Evolutionary conservation across 2,329 filamentous ascomycete genomes (phyloP).

Genomic region (Raffaelea deltoideospora): DNA sequence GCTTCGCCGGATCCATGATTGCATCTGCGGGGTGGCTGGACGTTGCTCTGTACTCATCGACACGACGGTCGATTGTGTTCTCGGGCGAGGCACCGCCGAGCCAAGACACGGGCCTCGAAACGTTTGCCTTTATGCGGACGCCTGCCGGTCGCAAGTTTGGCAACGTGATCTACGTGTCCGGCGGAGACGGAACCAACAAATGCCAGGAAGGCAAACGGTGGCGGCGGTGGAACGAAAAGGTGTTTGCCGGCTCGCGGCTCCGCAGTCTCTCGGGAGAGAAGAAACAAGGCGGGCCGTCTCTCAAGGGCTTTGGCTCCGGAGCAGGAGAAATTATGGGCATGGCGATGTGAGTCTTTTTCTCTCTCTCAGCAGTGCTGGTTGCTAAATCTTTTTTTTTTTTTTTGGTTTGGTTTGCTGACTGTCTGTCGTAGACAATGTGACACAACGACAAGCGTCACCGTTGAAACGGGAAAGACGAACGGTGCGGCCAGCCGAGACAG

Average conservation of each 20-base stretch:
- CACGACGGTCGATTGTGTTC: constrained; percentile 37
- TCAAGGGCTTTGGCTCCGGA: constrained; percentile 3
- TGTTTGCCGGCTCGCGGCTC: constrained; percentile 16
- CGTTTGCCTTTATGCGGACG: constrained; percentile 34
- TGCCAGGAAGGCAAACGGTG: constrained; percentile 25
- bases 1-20: constrained; percentile 43
- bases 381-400: too few species aligned
- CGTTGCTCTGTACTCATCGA: constrained; percentile 36
- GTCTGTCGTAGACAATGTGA: constrained; percentile 27
- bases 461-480: constrained; percentile 16
- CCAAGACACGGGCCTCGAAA: constrained; percentile 32
- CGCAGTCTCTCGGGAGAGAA: constrained; percentile 10
- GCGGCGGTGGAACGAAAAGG: constrained; percentile 22
- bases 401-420: too few species aligned
- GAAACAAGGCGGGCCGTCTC: constrained; percentile 4
- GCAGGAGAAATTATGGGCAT: constrained; percentile 5
- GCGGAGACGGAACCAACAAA: constrained; percentile 13
- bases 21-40: constrained; percentile 40
- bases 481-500: constrained; percentile 10
- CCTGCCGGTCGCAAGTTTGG: constrained; percentile 21
- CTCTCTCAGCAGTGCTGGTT: neutral
- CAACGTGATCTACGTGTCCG: constrained; percentile 22
- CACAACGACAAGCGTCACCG: constrained; percentile 25
- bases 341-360: constrained; percentile 4
- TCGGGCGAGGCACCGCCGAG: constrained; percentile 20